Evolutionary conservation across 1,284 basidiomycete species (phyloP).

Genomic region (Naganishia albida): DNA sequence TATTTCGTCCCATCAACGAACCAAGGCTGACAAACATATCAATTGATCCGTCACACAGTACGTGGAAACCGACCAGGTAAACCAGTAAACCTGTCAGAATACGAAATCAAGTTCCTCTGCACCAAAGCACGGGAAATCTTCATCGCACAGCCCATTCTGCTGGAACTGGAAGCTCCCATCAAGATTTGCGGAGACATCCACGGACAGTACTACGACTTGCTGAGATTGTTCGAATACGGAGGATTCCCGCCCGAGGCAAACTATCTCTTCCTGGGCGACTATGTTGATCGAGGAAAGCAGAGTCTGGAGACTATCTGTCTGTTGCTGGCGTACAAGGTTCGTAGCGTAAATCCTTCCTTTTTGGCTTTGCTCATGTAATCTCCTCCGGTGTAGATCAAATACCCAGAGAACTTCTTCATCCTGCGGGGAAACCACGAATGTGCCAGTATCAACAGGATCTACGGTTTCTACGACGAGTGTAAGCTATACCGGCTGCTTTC

Average conservation of each 20-base stretch:
- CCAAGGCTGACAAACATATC: neutral
- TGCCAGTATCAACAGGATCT: conserved; percentile 63
- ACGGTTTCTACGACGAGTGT: conserved; percentile 67
- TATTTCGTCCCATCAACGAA: neutral
- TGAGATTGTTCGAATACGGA: conserved; percentile 64
- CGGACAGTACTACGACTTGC: conserved; percentile 64
- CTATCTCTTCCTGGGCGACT: conserved; percentile 65
- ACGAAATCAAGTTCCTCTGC: conserved; percentile 65
- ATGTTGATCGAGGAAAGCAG: conserved; percentile 65
- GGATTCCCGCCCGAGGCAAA: conserved; percentile 65
- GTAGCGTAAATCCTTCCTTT: neutral
- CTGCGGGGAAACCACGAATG: conserved; percentile 65
- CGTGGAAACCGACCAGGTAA: conserved; percentile 64
- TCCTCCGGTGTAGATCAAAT: conserved; percentile 58
- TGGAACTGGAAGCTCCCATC: conserved; percentile 65
- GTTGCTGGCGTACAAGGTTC: conserved; percentile 57
- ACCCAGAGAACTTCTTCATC: conserved; percentile 66
- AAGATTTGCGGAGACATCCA: conserved; percentile 67
- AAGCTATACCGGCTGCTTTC: conserved; percentile 33
- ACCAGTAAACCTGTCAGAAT: conserved; percentile 62
- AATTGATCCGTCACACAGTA: conserved; percentile 48
- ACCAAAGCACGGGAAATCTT: conserved; percentile 64
- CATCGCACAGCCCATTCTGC: conserved; percentile 63
- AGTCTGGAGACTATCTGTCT: conserved; percentile 63
- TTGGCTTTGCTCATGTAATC: neutral